Conservation (phyloP, 2,329 filamentous ascomycete species). For the Paradendryphiella salina region DNA sequence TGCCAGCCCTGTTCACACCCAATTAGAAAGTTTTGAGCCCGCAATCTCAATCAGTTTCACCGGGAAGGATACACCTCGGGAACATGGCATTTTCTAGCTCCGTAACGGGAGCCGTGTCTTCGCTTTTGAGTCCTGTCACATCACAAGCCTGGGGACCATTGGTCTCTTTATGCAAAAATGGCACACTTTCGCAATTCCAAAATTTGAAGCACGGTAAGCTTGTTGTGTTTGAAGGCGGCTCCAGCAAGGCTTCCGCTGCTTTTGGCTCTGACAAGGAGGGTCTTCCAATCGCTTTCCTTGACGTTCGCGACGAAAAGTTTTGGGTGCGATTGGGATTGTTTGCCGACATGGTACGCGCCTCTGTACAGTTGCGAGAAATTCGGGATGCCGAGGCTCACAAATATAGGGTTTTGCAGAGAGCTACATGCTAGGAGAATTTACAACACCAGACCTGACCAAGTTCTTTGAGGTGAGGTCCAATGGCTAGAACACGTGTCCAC, state of each 20-base stretch:
- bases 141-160: constrained; percentile 55
- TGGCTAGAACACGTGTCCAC: neutral
- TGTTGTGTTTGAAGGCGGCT: constrained; percentile 50
- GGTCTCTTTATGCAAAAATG: constrained; percentile 51
- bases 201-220: constrained; percentile 54
- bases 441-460: constrained; percentile 66
- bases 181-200: constrained; percentile 52
- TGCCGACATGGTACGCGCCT: constrained; percentile 64
- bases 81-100: constrained; percentile 45
- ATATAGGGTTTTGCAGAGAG: constrained; percentile 67
- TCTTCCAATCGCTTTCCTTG: constrained; percentile 57
- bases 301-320: constrained; percentile 67
- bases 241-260: constrained; percentile 50
- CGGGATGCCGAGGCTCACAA: neutral
- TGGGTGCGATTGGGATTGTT: constrained; percentile 71
- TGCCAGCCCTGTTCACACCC: neutral
- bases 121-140: constrained; percentile 49
- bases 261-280: constrained; percentile 48
- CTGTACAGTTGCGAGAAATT: neutral
- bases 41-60: neutral
- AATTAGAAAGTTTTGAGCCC: neutral
- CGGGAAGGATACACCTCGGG: neutral
- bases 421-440: constrained; percentile 73
- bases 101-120: constrained; percentile 45
- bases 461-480: constrained; percentile 64